Evolutionary conservation across 306 rosid species (phyloP), one percentile per base, ranked within the genome.

Genomic region (Vigna angularis): DNA sequence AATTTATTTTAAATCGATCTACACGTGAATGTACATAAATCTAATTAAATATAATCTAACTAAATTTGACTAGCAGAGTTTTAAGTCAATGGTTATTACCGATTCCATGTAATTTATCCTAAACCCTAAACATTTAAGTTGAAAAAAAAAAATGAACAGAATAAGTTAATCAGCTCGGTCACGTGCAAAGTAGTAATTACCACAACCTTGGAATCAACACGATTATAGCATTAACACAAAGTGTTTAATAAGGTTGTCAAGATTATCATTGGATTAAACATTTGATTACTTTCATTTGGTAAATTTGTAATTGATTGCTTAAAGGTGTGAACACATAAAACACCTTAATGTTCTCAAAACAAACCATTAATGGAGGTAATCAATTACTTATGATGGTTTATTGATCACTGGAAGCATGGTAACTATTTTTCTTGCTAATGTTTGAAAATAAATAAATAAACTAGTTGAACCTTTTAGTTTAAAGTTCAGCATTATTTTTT

Each of bases 221-320:
- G 9, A 66, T 66, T 64, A 64, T 34, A 36, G 49, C 67, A 30
- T 62, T 32, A 30, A 63, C 11, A 63, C 69, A 26, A 63, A 63
- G 69, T 63, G n/a, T 11, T 65, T 65, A 65, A 10, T n/a, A 36
- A 13, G 51, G 51, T n/a, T 65, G 51, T 40, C 9, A 38, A 36
- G 70, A 40, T 66, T 3, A 66, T 17, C 51, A 66, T 17, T 66
- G 42, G 13, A 40, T 65, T 66, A 10, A 36, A 22, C 50, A 64
- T 38, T n/a, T 64, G 70, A 64, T 64, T 36, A 38, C 49, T 36
- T 3, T 64, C n/a, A 66, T 40, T 18, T 17, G n/a, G 48, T 16
- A 34, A 63, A 36, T n/a, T 9, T 15, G 69, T 32, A 62, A 34
- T 36, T 16, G 44, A 61, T 63, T 63, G n/a, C 20, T 34, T 13